A percentile compares a stretch with the other conserved stretches of the same genome.
Conservation (phyloP, 352 stramenopile species). For the Thraustochytrium sp. region DNA sequence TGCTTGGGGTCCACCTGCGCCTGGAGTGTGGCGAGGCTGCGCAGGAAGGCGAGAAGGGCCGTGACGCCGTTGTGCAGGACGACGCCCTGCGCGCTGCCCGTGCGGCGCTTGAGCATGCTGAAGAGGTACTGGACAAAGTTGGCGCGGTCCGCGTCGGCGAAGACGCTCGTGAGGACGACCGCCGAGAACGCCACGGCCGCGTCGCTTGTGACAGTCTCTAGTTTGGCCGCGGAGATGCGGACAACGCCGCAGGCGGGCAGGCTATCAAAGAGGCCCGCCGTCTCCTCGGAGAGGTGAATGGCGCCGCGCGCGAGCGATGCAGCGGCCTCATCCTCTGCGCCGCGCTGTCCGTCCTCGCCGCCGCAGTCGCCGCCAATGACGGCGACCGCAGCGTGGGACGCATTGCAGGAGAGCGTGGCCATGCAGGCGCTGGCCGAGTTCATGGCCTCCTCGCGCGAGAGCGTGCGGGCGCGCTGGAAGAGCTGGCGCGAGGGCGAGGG, state of each 20-base stretch:
- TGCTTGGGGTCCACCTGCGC: neutral
- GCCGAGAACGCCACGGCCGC: neutral
- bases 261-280: neutral
- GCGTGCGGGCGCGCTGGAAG: neutral
- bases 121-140: slow-evolving; percentile 3
- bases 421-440: neutral
- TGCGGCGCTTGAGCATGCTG: neutral
- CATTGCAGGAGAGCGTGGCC: neutral
- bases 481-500: neutral
- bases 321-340: too few species aligned
- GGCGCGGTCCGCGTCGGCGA: neutral
- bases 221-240: neutral
- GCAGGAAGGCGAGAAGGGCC: neutral
- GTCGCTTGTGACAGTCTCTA: neutral
- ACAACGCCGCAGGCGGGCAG: neutral
- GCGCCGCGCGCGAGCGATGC: neutral
- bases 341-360: too few species aligned
- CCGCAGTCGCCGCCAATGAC: neutral
- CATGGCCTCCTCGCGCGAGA: neutral
- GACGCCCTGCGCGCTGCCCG: neutral
- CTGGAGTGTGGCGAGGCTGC: neutral
- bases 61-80: slow-evolving; percentile 8
- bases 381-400: neutral
- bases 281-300: neutral
- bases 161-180: neutral